Evolutionary conservation across 495 filamentous ascomycete genomes (phyloP).

Genomic region (Podospora pseudopauciseta): DNA sequence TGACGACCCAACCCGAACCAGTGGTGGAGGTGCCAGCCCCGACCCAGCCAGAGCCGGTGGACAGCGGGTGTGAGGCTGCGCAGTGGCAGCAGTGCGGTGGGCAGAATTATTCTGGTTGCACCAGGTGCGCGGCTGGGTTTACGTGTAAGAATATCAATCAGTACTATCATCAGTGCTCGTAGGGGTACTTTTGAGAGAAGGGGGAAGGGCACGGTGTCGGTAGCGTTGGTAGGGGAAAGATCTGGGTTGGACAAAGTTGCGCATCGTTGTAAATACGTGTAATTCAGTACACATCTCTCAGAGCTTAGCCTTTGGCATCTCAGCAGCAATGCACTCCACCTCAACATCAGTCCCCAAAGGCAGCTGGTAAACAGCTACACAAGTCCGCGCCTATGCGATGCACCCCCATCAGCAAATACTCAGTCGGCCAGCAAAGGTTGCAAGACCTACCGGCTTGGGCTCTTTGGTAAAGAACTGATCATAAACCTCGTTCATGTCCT

Average conservation of each 20-base stretch:
- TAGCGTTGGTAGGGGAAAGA: no score
- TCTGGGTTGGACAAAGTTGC: no score
- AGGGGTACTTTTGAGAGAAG: neutral
- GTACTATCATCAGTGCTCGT: conserved; percentile 46
- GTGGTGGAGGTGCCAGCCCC: conserved; percentile 8
- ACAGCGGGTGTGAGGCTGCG: conserved; percentile 26
- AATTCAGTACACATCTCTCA: neutral
- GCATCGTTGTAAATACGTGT: no score
- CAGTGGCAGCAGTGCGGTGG: conserved; percentile 53
- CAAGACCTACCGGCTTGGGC: conserved; percentile 49
- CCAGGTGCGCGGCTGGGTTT: conserved; percentile 39
- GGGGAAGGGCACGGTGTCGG: neutral
- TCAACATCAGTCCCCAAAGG: conserved; percentile 66
- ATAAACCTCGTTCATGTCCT: conserved; percentile 59
- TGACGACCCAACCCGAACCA: conserved; percentile 17
- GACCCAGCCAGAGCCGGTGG: conserved; percentile 1
- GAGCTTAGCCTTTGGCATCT: conserved; percentile 2
- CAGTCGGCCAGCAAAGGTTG: neutral
- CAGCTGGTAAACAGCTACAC: conserved; percentile 64
- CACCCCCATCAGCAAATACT: conserved; percentile 1
- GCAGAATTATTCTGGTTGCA: conserved; percentile 45
- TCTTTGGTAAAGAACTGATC: conserved; percentile 53
- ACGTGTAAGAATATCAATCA: conserved; percentile 43
- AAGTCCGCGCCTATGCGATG: conserved; percentile 48
- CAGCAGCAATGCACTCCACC: conserved; percentile 64